phyloP scores from a whole-genome alignment of 129 eudicot species.

The Apium graveolens region DNA sequence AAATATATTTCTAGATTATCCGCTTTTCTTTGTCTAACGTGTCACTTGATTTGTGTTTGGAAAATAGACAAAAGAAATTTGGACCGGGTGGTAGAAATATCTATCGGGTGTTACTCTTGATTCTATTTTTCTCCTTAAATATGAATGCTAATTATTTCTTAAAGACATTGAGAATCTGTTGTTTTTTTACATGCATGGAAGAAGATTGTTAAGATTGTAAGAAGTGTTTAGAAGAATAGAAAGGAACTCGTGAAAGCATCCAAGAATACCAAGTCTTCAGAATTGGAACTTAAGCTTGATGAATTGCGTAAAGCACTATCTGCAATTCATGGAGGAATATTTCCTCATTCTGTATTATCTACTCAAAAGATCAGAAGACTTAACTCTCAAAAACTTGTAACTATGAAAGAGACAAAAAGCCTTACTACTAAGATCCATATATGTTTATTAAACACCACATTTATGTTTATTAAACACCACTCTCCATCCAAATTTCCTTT shows the following conservation, averaged over 20 bases:
- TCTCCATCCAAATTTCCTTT: not conserved
- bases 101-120: not conserved
- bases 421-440: not conserved
- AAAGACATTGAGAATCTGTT: not conserved
- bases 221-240: slow-evolving; percentile 33
- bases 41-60: not conserved
- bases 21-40: not conserved
- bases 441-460: no score
- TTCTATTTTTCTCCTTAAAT: not conserved
- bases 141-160: not conserved
- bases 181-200: slow-evolving; percentile 40
- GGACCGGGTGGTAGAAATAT: not conserved
- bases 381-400: slow-evolving; percentile 49
- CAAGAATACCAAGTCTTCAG: slow-evolving; percentile 51
- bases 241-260: slow-evolving; percentile 27
- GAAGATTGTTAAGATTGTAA: slow-evolving; percentile 62
- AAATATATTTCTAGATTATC: not conserved
- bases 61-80: not conserved
- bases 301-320: slow-evolving; percentile 77
- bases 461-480: no score
- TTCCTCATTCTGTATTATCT: slow-evolving; percentile 88
- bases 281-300: slow-evolving; percentile 68
- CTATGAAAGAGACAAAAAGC: slow-evolving; percentile 60
- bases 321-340: slow-evolving; percentile 67
- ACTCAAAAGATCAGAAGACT: slow-evolving; percentile 69